Evolutionary conservation across 1,284 basidiomycete genomes (phyloP).

Genomic region (Boletus hoseneyae): DNA sequence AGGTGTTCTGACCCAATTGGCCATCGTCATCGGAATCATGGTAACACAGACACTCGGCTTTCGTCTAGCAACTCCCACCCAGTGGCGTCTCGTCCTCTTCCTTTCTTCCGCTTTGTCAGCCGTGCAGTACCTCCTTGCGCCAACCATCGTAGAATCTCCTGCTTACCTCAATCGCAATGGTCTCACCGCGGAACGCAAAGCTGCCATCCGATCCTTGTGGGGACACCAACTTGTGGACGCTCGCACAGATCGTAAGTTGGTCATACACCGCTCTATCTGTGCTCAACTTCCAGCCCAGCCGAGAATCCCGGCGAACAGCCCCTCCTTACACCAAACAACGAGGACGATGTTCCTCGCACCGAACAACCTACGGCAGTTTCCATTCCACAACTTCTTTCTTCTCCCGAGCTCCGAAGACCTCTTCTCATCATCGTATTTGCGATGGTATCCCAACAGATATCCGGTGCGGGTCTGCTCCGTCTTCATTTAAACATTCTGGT

Average conservation of each 20-base stretch:
- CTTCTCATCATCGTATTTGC: slow-evolving; percentile 69
- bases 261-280: not conserved
- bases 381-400: slow-evolving; percentile 51
- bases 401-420: slow-evolving; percentile 60
- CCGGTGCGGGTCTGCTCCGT: slow-evolving; percentile 43
- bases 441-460: slow-evolving; percentile 78
- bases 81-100: slow-evolving; percentile 75
- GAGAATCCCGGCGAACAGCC: slow-evolving; percentile 38
- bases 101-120: slow-evolving; percentile 60
- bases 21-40: slow-evolving; percentile 83
- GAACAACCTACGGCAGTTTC: slow-evolving; percentile 40
- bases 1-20: slow-evolving; percentile 88
- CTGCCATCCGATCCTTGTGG: slow-evolving; percentile 53
- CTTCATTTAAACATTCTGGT: not conserved
- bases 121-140: slow-evolving; percentile 55
- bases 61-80: slow-evolving; percentile 54
- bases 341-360: slow-evolving; percentile 15
- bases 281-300: slow-evolving; percentile 14
- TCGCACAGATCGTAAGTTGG: slow-evolving; percentile 26
- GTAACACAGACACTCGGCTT: slow-evolving; percentile 69
- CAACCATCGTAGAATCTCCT: slow-evolving; percentile 63
- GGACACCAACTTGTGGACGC: slow-evolving; percentile 20
- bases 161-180: slow-evolving; percentile 56
- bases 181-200: slow-evolving; percentile 47
- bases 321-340: slow-evolving; percentile 43